phyloP scores from a whole-genome alignment of 2,329 filamentous ascomycete genomes.

The Exophiala bonariae region DNA sequence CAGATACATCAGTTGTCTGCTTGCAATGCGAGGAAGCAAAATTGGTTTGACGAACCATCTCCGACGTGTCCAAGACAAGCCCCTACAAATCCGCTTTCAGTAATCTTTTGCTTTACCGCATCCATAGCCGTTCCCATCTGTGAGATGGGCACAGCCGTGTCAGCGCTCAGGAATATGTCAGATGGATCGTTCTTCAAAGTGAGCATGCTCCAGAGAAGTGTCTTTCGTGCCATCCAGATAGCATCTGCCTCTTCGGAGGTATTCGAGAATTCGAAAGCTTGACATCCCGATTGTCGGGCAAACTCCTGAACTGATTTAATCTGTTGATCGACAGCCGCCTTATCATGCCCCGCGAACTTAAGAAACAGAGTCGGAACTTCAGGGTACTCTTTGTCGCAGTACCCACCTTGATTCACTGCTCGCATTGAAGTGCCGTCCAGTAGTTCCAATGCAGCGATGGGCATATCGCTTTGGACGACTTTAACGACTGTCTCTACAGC shows the following conservation, averaged over 20 bases:
- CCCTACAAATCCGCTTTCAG: constrained; percentile 31
- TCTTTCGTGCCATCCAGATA: constrained; percentile 80
- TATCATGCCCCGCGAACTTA: constrained; percentile 72
- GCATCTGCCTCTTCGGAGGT: constrained; percentile 69
- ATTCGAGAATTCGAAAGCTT: constrained; percentile 72
- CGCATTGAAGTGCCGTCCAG: constrained; percentile 88
- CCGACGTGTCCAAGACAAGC: constrained; percentile 28
- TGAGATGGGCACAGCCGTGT: constrained; percentile 70
- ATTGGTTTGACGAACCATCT: constrained; percentile 16
- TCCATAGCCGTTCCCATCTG: constrained; percentile 20
- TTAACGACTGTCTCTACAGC: constrained; percentile 72
- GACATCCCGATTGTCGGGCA: constrained; percentile 63
- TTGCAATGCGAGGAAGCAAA: no score
- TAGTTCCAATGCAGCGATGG: constrained; percentile 76
- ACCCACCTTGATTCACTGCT: constrained; percentile 72
- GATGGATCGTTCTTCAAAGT: constrained; percentile 58
- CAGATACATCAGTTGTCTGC: no score
- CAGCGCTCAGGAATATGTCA: constrained; percentile 77
- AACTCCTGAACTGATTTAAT: constrained; percentile 65
- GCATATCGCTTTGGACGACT: constrained; percentile 73
- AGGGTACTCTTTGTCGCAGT: constrained; percentile 64
- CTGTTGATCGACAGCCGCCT: constrained; percentile 72
- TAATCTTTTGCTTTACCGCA: constrained; percentile 8
- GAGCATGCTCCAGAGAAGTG: constrained; percentile 78
- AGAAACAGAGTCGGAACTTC: constrained; percentile 78